phyloP scores from a whole-genome alignment of 352 stramenopile species.

The Phytophthora colocasiae region DNA sequence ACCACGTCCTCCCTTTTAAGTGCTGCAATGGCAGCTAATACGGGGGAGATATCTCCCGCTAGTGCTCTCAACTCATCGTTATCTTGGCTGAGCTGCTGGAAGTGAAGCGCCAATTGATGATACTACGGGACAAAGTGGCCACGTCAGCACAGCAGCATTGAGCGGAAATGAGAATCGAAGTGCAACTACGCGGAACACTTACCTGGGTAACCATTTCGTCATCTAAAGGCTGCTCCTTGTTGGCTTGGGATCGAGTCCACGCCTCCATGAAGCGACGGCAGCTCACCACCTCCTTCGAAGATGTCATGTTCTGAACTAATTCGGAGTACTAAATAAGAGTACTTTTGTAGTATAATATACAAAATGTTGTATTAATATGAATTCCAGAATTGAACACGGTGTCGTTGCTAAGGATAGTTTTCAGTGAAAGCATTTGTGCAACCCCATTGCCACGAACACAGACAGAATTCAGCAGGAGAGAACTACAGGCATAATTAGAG shows the following conservation, averaged over 20 bases:
- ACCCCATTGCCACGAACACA: no score
- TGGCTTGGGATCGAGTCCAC: slow-evolving; percentile 54
- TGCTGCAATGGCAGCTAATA: slow-evolving; percentile 32
- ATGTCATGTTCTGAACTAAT: slow-evolving; percentile 23
- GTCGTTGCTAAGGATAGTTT: no score
- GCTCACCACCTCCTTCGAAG: slow-evolving; percentile 36
- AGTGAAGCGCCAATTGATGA: slow-evolving; percentile 45
- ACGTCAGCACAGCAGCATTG: slow-evolving; percentile 9
- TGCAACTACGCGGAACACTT: not conserved
- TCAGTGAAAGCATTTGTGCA: no score
- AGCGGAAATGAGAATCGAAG: not conserved
- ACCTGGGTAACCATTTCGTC: slow-evolving; percentile 27
- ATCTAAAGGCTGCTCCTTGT: slow-evolving; percentile 24
- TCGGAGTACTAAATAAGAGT: no score
- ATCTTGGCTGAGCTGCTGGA: slow-evolving; percentile 34
- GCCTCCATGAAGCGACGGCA: slow-evolving; percentile 69
- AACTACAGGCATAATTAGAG: not conserved
- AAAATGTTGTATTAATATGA: no score
- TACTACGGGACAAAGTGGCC: slow-evolving; percentile 29
- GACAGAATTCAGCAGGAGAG: not conserved
- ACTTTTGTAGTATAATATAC: no score
- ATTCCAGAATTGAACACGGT: no score
- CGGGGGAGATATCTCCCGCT: slow-evolving; percentile 22
- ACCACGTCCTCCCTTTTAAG: slow-evolving; percentile 9
- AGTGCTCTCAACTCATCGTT: slow-evolving; percentile 35